Conservation (phyloP, 1,139 yeast genomes). For the Hansenula lynferdii region DNA sequence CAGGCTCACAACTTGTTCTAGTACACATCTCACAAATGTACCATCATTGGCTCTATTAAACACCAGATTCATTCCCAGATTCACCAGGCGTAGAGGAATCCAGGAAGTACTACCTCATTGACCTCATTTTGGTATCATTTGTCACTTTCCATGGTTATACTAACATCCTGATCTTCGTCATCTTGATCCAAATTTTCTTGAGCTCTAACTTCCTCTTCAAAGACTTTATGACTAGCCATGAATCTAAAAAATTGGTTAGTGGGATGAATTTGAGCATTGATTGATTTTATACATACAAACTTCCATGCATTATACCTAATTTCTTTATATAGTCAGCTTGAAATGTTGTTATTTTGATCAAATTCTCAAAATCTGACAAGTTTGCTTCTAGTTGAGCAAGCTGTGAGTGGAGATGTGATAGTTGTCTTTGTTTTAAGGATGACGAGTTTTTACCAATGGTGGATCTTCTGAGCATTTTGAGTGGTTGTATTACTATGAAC, state of each 20-base stretch:
- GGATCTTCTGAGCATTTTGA: neutral
- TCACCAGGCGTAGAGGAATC: no score
- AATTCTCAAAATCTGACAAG: slow-evolving; percentile 49
- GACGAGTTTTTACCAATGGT: slow-evolving; percentile 1
- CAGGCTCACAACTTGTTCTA: no score
- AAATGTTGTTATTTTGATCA: slow-evolving; percentile 47
- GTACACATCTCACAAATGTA: no score
- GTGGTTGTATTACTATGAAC: slow-evolving; percentile 16
- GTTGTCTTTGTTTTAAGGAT: slow-evolving; percentile 42
- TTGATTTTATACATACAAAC: slow-evolving; percentile 30
- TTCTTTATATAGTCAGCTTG: slow-evolving; percentile 54
- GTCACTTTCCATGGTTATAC: no score
- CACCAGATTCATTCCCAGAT: no score
- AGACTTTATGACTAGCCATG: slow-evolving; percentile 61
- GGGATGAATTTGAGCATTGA: neutral
- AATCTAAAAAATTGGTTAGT: slow-evolving; percentile 27
- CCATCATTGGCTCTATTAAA: no score
- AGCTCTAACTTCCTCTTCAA: slow-evolving; percentile 41
- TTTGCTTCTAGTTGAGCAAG: slow-evolving; percentile 59
- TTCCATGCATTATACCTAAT: slow-evolving; percentile 58
- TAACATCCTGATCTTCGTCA: slow-evolving; percentile 1
- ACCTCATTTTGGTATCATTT: no score
- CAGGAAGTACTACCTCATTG: no score
- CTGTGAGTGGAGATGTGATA: slow-evolving; percentile 58
- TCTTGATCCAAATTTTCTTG: slow-evolving; percentile 11